These are phyloP conservation scores for Pyrenophora teres DNA, from an alignment of 2,329 filamentous ascomycete species.

Conservation along the genomic window DNA sequence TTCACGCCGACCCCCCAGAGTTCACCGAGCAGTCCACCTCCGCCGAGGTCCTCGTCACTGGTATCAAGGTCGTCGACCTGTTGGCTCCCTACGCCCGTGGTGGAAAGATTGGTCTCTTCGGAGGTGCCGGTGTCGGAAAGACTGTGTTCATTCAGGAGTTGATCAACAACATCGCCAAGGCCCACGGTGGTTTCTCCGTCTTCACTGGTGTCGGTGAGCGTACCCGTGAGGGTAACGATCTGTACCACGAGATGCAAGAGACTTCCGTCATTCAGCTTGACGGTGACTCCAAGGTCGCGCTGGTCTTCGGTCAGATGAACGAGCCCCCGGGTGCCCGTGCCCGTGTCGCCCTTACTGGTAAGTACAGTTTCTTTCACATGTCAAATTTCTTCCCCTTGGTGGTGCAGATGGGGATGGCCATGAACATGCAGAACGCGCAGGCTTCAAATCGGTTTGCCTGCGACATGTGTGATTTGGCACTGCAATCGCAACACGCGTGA, in stretches of 20 bases:
- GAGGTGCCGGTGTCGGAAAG: slow-evolving; percentile 99
- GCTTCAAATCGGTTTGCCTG: too few species aligned
- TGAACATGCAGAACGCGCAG: too few species aligned
- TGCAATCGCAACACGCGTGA: too few species aligned
- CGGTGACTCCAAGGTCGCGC: slow-evolving; percentile 97
- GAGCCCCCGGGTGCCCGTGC: slow-evolving; percentile 99
- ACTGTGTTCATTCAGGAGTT: slow-evolving; percentile 99
- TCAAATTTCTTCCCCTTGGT: too few species aligned
- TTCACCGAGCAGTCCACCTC: slow-evolving; percentile 96
- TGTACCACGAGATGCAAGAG: slow-evolving; percentile 99
- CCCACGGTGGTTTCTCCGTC: slow-evolving; percentile 99
- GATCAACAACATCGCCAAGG: slow-evolving; percentile 99
- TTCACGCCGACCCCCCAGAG: slow-evolving; percentile 89
- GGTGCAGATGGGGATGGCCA: too few species aligned
- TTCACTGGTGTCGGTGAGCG: slow-evolving; percentile 99
- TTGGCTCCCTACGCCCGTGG: slow-evolving; percentile 99
- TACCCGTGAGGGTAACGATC: slow-evolving; percentile 99
- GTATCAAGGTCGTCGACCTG: slow-evolving; percentile 99
- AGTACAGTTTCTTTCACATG: too few species aligned
- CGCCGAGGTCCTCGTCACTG: slow-evolving; percentile 95
- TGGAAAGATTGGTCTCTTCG: slow-evolving; percentile 99
- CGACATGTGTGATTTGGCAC: too few species aligned
- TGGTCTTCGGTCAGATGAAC: slow-evolving; percentile 99
- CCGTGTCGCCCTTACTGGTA: slow-evolving; percentile 88
- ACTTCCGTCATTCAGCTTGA: slow-evolving; percentile 99